Percentiles rank a stretch among this genome's conserved stretches.
Evolutionary conservation across 129 eudicot genomes (phyloP).

Genomic region (Flaveria ramosissima): DNA sequence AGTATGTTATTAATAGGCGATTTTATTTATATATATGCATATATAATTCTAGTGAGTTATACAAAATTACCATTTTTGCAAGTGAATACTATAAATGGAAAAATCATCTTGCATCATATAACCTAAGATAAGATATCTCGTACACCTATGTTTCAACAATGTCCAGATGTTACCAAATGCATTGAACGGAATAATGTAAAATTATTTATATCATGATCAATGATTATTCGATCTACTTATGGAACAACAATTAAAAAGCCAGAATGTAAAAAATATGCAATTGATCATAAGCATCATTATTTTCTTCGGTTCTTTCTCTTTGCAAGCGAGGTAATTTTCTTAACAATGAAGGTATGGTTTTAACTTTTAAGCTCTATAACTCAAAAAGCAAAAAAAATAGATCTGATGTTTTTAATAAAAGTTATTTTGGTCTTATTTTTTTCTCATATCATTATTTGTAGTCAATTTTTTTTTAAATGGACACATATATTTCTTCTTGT

Average conservation of each 20-base stretch:
- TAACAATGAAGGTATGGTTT: background rate
- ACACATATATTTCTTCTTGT: no score
- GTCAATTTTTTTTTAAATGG: no score
- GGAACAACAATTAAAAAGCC: constrained; percentile 1
- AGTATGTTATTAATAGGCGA: background rate
- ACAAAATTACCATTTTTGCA: background rate
- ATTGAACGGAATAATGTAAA: background rate
- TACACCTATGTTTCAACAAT: constrained; percentile 14
- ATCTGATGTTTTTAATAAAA: no score
- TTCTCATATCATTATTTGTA: background rate
- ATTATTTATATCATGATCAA: background rate
- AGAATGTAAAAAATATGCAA: background rate
- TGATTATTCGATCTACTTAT: constrained; percentile 19
- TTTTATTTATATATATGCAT: background rate
- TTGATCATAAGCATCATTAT: background rate
- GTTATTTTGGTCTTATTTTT: background rate
- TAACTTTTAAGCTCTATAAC: background rate
- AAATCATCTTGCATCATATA: constrained; percentile 1
- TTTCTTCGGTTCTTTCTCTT: background rate
- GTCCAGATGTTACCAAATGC: background rate
- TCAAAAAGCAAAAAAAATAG: background rate
- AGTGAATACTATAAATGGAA: background rate
- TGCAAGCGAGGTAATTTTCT: background rate
- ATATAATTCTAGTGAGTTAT: background rate
- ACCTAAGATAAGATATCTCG: constrained; percentile 22